phyloP scores from a whole-genome alignment of 2,329 filamentous ascomycete species.

The Neonectria hederae region DNA sequence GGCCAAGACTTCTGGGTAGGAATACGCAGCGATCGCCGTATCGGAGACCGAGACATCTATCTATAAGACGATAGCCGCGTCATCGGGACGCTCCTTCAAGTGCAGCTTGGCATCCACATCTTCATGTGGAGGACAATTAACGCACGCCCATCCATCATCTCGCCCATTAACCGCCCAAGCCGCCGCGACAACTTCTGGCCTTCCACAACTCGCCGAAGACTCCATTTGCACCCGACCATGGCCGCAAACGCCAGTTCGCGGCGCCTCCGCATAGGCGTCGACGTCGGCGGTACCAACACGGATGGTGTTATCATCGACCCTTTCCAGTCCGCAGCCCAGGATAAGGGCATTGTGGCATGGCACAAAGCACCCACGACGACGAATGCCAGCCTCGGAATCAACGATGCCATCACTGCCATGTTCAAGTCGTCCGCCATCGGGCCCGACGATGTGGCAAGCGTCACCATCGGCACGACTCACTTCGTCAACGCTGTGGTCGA shows the following conservation, averaged over 20 bases:
- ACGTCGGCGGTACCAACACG: slow-evolving; percentile 63
- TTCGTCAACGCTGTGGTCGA: slow-evolving; percentile 69
- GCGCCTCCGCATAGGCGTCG: slow-evolving; percentile 55
- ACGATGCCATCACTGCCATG: slow-evolving; percentile 53
- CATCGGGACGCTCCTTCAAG: slow-evolving; percentile 1
- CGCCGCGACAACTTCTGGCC: background rate
- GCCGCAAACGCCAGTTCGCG: slow-evolving; percentile 16
- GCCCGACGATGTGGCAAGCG: slow-evolving; percentile 54
- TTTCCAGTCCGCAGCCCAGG: slow-evolving; percentile 43
- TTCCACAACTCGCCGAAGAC: background rate
- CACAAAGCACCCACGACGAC: slow-evolving; percentile 38
- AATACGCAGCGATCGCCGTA: background rate
- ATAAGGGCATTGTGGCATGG: slow-evolving; percentile 58
- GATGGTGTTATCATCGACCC: slow-evolving; percentile 62
- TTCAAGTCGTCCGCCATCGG: slow-evolving; percentile 47
- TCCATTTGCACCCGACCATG: slow-evolving; percentile 11
- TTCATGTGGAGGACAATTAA: background rate
- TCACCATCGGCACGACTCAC: slow-evolving; percentile 66
- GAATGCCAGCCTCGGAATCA: slow-evolving; percentile 13
- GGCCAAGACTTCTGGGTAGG: background rate
- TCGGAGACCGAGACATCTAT: background rate
- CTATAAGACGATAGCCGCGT: background rate
- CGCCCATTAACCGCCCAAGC: background rate
- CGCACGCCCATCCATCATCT: background rate
- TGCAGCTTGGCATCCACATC: background rate